phyloP scores from a whole-genome alignment of 2,329 filamentous ascomycete genomes.

The Pseudocercospora fijiensis region DNA sequence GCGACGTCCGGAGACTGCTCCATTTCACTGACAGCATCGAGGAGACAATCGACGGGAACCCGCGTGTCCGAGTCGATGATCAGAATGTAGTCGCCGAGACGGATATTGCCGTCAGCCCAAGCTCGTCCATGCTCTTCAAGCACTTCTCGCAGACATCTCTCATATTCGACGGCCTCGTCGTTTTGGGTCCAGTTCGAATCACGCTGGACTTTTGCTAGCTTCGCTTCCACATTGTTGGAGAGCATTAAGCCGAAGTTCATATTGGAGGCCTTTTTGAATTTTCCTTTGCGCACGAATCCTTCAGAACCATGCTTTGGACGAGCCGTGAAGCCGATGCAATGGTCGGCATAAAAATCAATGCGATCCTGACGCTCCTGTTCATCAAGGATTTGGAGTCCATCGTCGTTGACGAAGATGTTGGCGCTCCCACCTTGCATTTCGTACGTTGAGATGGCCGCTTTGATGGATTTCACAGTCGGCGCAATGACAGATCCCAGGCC shows the following conservation, averaged over 20 bases:
- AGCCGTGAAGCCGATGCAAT: slow-evolving; percentile 53
- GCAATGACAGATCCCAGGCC: slow-evolving; percentile 71
- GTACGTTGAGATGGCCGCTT: slow-evolving; percentile 73
- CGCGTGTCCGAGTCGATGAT: slow-evolving; percentile 69
- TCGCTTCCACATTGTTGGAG: slow-evolving; percentile 62
- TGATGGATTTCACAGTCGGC: slow-evolving; percentile 74
- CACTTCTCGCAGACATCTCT: slow-evolving; percentile 51
- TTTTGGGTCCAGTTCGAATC: slow-evolving; percentile 40
- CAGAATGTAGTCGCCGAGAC: slow-evolving; percentile 63
- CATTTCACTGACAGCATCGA: slow-evolving; percentile 72
- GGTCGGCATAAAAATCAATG: slow-evolving; percentile 51
- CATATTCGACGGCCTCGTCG: slow-evolving; percentile 50
- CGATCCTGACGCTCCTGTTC: slow-evolving; percentile 47
- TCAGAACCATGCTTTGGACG: slow-evolving; percentile 52
- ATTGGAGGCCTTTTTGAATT: slow-evolving; percentile 70
- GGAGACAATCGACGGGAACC: slow-evolving; percentile 65
- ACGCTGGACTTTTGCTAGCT: slow-evolving; percentile 46
- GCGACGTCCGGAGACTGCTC: slow-evolving; percentile 66
- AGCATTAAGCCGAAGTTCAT: slow-evolving; percentile 70
- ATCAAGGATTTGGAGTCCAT: slow-evolving; percentile 67
- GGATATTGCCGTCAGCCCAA: slow-evolving; percentile 61
- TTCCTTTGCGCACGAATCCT: slow-evolving; percentile 57
- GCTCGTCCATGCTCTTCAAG: slow-evolving; percentile 56
- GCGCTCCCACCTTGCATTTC: slow-evolving; percentile 75
- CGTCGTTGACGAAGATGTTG: slow-evolving; percentile 75